Base-by-base conservation (phyloP, 169 alveolate genomes). In the Plasmodium reichenowi region DNA sequence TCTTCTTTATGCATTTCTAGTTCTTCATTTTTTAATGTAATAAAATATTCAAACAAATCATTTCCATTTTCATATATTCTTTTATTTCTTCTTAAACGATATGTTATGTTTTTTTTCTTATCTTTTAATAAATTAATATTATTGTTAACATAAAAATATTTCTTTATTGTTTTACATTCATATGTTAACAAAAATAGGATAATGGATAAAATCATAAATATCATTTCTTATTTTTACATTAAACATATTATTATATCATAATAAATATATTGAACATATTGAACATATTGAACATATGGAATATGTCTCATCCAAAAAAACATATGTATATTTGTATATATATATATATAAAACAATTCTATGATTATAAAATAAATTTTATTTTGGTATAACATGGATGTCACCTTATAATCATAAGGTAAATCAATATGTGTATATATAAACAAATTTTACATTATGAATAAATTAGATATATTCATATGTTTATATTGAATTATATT, bases 11-110 rank as follows among this genome's bases (percentile, higher is more conserved):
- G 45, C 64, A 54, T 66, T n/a, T 80, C 74, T 48, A 32, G 67
- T 50, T 80, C 83, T 38, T 80, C 73, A 24, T 29, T 56, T 24
- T 54, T 20, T 48, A 52, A 20, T n/a, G 70, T 43, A 17, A 73
- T 50, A 29, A 80, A 80, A 48, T 67, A 80, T 56, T 80, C 83
- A 50, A 80, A 80, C n/a, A 80, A 43, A 15, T 80, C 90, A 72
- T 80, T 68, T 13, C 66, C 83, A 48, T 72, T 80, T 6, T 43
- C 66, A 50, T 67, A 47, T 80, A 80, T 9, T 15, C 22, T 52
- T 67, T 43, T 67, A 59, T 67, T 64, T 50, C 48, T 80, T 56
- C 38, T 56, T 56, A 13, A n/a, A 60, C n/a, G 20, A 12, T 72
- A 15, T 15, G 0, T n/a, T 54, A 24, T 54, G 17, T 22, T 12